Percentiles rank a stretch among this genome's conserved stretches.
Conservation (phyloP, 495 filamentous ascomycete species). For the Podospora australis region DNA sequence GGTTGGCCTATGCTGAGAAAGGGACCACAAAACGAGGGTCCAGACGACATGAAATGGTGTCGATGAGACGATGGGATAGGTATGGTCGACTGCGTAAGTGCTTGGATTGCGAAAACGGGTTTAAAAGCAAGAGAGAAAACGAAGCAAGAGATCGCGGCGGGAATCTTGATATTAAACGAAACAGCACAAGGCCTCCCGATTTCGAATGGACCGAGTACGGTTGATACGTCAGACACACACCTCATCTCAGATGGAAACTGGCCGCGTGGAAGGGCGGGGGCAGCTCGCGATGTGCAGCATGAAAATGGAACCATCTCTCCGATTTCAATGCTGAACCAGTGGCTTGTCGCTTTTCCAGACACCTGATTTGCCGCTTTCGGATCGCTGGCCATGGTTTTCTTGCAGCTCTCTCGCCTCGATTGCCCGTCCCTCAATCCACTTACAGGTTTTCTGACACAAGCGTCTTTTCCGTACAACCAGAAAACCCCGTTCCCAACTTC, state of each 20-base stretch:
- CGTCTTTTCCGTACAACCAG: too few relatives aligned
- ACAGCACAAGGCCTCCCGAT: too few relatives aligned
- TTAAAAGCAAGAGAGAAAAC: slow-evolving; percentile 12
- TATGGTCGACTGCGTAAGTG: slow-evolving; percentile 2
- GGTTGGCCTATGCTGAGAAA: neutral
- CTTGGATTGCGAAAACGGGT: slow-evolving; percentile 8
- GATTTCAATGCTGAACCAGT: neutral
- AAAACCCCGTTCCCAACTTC: too few relatives aligned
- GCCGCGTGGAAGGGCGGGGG: slow-evolving; percentile 17
- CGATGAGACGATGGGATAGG: slow-evolving; percentile 8
- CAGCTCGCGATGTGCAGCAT: slow-evolving; percentile 14
- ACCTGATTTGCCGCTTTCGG: slow-evolving; percentile 16
- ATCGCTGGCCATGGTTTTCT: neutral
- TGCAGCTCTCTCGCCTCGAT: slow-evolving; percentile 5
- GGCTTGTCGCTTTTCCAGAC: slow-evolving; percentile 3
- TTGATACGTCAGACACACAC: neutral
- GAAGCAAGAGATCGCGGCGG: slow-evolving; percentile 12
- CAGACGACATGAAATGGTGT: too few relatives aligned
- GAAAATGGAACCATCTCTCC: too few relatives aligned
- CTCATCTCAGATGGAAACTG: too few relatives aligned
- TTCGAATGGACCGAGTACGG: slow-evolving; percentile 24
- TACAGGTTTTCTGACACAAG: too few relatives aligned
- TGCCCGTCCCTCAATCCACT: too few relatives aligned
- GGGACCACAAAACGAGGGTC: slow-evolving; percentile 10
- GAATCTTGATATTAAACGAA: slow-evolving; percentile 16